A percentile compares a stretch with the other conserved stretches of the same genome.
Conservation (phyloP, 2,329 filamentous ascomycete genomes). For the Fusarium sp. region DNA sequence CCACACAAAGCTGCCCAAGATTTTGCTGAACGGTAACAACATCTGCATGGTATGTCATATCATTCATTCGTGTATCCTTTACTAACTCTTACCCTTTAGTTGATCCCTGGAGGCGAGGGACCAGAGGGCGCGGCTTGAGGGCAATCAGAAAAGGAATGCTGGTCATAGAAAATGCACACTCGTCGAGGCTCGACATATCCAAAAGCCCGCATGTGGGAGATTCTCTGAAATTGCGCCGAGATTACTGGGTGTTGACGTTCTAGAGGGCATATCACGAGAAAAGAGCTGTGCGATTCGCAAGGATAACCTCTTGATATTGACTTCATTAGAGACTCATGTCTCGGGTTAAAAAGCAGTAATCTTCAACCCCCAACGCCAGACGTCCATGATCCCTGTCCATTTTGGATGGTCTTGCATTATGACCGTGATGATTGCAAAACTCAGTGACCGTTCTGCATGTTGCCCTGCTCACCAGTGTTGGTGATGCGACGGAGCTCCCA, state of each 20-base stretch:
- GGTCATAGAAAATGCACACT: slow-evolving; percentile 13
- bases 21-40: slow-evolving; percentile 96
- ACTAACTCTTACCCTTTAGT: slow-evolving; percentile 57
- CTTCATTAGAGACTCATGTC: slow-evolving; percentile 25
- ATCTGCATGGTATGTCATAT: slow-evolving; percentile 88
- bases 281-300: slow-evolving; percentile 19
- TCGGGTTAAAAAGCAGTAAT: slow-evolving; percentile 39
- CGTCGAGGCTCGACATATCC: slow-evolving; percentile 3
- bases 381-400: slow-evolving; percentile 35
- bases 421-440: slow-evolving; percentile 11
- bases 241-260: slow-evolving; percentile 2
- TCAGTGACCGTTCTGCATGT: slow-evolving; percentile 54
- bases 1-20: slow-evolving; percentile 91
- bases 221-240: not conserved
- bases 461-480: slow-evolving; percentile 70
- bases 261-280: slow-evolving; percentile 17
- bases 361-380: slow-evolving; percentile 44
- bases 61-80: not conserved
- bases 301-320: slow-evolving; percentile 31
- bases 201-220: not conserved
- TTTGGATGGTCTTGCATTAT: slow-evolving; percentile 20
- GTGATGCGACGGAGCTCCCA: slow-evolving; percentile 91
- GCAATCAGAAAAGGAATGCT: slow-evolving; percentile 10
- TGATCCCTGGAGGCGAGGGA: slow-evolving; percentile 83
- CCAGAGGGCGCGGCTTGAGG: slow-evolving; percentile 57